Evolutionary conservation across 2,329 filamentous ascomycete species (phyloP), one percentile per base, ranked within the genome.

Genomic region (Pyrenophora graminea): DNA sequence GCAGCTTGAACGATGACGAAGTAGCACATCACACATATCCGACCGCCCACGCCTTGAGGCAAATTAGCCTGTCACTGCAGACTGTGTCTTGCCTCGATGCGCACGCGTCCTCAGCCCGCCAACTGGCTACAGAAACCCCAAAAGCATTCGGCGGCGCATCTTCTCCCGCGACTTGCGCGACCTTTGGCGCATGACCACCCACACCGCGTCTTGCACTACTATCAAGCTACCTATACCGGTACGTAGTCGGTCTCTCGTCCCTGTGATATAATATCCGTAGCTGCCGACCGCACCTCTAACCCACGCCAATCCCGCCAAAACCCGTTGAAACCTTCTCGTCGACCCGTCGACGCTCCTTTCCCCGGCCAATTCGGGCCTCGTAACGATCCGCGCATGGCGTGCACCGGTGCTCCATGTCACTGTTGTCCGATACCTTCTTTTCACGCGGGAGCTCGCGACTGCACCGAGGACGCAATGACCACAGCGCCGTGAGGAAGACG

Each of bases 381-480:
- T 44, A 42, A 25, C 60, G 19, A 40, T 48, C 56, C 39, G 67
- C 65, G 68, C 62, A 73, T 73, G 70, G 70, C 69, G 62, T 53
- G 53, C 61, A 41, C 40, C 53, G 44, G 45, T 47, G 60, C 58
- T 60, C 58, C 44, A 74, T 74, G 71, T 72, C 70, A 50, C 64
- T 74, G 55, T 58, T 73, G 57, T 66, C 61, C 51, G 70, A 72
- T 58, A 67, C 70, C 30, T 53, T 70, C 2, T 61, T 74, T 32
- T 58, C 68, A 40, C 55, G 56, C 56, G 64, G 66, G 48, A 67
- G 69, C 54, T 57, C 64, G 43, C 56, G 63, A 53, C 58, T 72
- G 47, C 64, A 70, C 57, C 54, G 59, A 41, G 45, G 49, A 37
- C 39, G 42, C 19, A 41, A 62, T 52, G 56, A 41, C 6, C 42